Percentiles rank a stretch among this genome's conserved stretches.
Conservation (phyloP, 2,329 filamentous ascomycete species). For the Talaromyces sp. region DNA sequence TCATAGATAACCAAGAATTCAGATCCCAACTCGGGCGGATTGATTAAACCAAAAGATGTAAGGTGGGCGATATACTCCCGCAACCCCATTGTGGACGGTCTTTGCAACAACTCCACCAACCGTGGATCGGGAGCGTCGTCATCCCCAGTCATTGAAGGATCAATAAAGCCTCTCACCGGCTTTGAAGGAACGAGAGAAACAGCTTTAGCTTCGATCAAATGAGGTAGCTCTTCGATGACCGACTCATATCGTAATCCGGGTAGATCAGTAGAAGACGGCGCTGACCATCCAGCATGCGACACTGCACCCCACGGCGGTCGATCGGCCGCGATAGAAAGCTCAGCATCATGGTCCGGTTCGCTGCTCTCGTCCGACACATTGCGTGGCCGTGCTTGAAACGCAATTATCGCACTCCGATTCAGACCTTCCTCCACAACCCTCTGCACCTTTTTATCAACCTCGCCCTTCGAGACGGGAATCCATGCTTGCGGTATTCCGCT, state of each 20-base stretch:
- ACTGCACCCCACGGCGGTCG: slow-evolving; percentile 75
- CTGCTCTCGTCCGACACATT: slow-evolving; percentile 48
- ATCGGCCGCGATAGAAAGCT: slow-evolving; percentile 35
- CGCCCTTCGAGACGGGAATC: slow-evolving; percentile 80
- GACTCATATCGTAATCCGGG: slow-evolving; percentile 78
- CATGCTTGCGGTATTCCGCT: slow-evolving; percentile 81
- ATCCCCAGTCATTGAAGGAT: slow-evolving; percentile 37
- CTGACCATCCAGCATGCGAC: slow-evolving; percentile 83
- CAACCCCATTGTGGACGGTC: slow-evolving; percentile 68
- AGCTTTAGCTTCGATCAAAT: slow-evolving; percentile 88
- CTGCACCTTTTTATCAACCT: slow-evolving; percentile 71
- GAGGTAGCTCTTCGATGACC: slow-evolving; percentile 78
- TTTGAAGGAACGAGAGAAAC: slow-evolving; percentile 73
- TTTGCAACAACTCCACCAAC: slow-evolving; percentile 67
- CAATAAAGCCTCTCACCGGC: slow-evolving; percentile 34
- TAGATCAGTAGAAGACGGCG: slow-evolving; percentile 69
- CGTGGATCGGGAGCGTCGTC: slow-evolving; percentile 58
- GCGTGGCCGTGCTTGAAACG: slow-evolving; percentile 72
- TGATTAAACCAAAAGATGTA: slow-evolving; percentile 61
- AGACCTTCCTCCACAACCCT: slow-evolving; percentile 71
- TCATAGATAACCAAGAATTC: slow-evolving; percentile 77
- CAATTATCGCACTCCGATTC: slow-evolving; percentile 72
- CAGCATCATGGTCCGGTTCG: slow-evolving; percentile 28
- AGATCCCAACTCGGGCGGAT: slow-evolving; percentile 48
- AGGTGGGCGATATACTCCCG: slow-evolving; percentile 76